Percentiles rank a stretch among this genome's conserved stretches.
phyloP scores from a whole-genome alignment of 2,329 filamentous ascomycete species.

The Ophiocordyceps polyrhachis-furcata region DNA sequence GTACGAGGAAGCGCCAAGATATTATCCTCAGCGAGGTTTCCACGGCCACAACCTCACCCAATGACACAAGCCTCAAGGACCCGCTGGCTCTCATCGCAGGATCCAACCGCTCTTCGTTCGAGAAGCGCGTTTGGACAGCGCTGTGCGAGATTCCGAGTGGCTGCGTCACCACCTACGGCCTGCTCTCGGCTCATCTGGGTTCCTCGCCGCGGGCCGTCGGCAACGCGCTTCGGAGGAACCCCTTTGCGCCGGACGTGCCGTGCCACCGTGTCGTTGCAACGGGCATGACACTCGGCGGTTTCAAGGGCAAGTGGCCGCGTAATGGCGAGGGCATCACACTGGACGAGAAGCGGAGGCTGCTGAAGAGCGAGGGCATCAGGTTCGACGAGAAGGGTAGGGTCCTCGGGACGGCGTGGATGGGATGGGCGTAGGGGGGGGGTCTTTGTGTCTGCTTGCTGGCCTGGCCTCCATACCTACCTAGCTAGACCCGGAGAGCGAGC shows the following conservation, averaged over 20 bases:
- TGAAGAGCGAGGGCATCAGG: slow-evolving; percentile 44
- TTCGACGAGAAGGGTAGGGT: slow-evolving; percentile 43
- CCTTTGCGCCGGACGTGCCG: slow-evolving; percentile 65
- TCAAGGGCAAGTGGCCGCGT: slow-evolving; percentile 47
- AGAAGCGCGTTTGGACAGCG: slow-evolving; percentile 48
- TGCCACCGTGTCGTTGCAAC: slow-evolving; percentile 67
- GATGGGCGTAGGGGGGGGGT: slow-evolving; percentile 16
- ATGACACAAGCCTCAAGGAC: slow-evolving; percentile 7
- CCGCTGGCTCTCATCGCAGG: slow-evolving; percentile 26
- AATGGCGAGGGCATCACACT: slow-evolving; percentile 43
- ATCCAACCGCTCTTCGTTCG: slow-evolving; percentile 30
- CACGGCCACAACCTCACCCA: not conserved
- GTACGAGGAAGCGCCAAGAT: not conserved
- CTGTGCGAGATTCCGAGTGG: slow-evolving; percentile 64
- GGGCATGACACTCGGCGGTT: slow-evolving; percentile 51
- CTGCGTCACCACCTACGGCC: slow-evolving; percentile 58
- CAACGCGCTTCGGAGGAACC: slow-evolving; percentile 59
- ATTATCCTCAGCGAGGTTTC: not conserved
- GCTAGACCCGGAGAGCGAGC: too few species aligned
- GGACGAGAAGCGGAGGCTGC: slow-evolving; percentile 41
- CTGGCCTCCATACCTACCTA: too few species aligned
- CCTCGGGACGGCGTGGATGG: slow-evolving; percentile 34
- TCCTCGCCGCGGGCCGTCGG: slow-evolving; percentile 63
- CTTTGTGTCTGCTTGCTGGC: not conserved
- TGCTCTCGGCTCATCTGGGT: slow-evolving; percentile 45